Percentiles rank a stretch among this genome's conserved stretches.
These are phyloP conservation scores for Erigeron canadensis DNA, from an alignment of 129 eudicot genomes.

Conservation along the genomic window DNA sequence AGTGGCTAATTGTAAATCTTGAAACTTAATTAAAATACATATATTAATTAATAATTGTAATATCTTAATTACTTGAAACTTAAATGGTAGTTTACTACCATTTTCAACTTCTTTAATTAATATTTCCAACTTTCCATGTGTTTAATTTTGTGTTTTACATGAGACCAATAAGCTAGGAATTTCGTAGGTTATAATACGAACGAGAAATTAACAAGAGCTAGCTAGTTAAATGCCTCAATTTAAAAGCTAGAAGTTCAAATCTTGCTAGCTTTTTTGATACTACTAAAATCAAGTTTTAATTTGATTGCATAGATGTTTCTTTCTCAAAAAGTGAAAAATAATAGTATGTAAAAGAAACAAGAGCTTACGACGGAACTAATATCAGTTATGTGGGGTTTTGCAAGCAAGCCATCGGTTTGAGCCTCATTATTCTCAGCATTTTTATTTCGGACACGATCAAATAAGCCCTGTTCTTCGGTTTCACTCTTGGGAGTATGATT, in stretches of 20 bases:
- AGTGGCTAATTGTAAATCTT: too few species aligned
- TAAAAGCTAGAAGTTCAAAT: neutral
- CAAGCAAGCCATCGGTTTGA: constrained; percentile 36
- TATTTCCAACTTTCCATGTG: too few species aligned
- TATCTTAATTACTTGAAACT: too few species aligned
- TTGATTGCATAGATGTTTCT: neutral
- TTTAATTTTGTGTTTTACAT: too few species aligned
- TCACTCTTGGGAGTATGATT: constrained; percentile 20
- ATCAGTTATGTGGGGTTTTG: constrained; percentile 53
- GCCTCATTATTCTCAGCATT: constrained; percentile 45
- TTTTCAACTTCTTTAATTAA: too few species aligned
- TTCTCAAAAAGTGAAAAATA: neutral
- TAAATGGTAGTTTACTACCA: too few species aligned
- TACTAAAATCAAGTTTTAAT: neutral
- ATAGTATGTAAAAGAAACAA: neutral
- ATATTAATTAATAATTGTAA: too few species aligned
- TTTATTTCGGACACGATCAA: constrained; percentile 54
- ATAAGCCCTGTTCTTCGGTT: constrained; percentile 49
- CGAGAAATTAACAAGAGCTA: too few species aligned
- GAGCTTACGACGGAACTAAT: constrained; percentile 69
- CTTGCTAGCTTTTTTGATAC: neutral
- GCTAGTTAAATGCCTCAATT: neutral
- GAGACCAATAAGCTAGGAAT: neutral
- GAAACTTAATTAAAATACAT: too few species aligned
- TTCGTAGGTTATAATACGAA: too few species aligned